Percentiles rank a stretch among this genome's conserved stretches.
Evolutionary conservation across 2,329 filamentous ascomycete species (phyloP).

Genomic region (Phaeosphaeriaceae sp.): DNA sequence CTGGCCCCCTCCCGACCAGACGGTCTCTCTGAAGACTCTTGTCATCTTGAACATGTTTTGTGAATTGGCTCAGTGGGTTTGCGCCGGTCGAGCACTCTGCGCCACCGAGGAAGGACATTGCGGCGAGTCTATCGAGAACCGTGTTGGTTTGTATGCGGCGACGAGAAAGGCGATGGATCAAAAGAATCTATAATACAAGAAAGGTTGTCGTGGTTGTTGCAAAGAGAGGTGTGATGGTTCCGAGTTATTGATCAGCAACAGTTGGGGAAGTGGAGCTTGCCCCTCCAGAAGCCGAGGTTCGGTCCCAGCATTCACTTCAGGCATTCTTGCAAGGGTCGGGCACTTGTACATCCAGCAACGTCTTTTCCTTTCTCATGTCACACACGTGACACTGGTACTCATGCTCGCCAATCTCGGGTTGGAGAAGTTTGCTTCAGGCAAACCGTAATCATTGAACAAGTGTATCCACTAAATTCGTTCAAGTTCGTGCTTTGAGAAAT

Average conservation of each 20-base stretch:
- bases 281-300: slow-evolving; percentile 26
- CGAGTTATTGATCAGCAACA: slow-evolving; percentile 31
- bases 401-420: no score
- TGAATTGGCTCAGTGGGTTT: slow-evolving; percentile 96
- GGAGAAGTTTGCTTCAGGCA: no score
- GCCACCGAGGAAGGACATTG: slow-evolving; percentile 94
- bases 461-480: no score
- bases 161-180: background rate
- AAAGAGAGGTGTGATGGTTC: slow-evolving; percentile 1
- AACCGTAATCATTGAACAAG: no score
- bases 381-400: no score
- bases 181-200: slow-evolving; percentile 3
- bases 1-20: slow-evolving; percentile 77
- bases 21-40: slow-evolving; percentile 93
- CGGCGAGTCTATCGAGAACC: background rate
- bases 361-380: no score
- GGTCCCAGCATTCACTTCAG: background rate
- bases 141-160: slow-evolving; percentile 22
- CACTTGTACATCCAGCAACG: no score
- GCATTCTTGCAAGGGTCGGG: no score
- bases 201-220: background rate
- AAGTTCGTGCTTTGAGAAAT: slow-evolving; percentile 9
- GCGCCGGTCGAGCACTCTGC: slow-evolving; percentile 96
- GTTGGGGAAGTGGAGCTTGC: slow-evolving; percentile 23
- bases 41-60: slow-evolving; percentile 96